Evolutionary conservation across 495 filamentous ascomycete species (phyloP).

Genomic region (Amorphotheca resinae): DNA sequence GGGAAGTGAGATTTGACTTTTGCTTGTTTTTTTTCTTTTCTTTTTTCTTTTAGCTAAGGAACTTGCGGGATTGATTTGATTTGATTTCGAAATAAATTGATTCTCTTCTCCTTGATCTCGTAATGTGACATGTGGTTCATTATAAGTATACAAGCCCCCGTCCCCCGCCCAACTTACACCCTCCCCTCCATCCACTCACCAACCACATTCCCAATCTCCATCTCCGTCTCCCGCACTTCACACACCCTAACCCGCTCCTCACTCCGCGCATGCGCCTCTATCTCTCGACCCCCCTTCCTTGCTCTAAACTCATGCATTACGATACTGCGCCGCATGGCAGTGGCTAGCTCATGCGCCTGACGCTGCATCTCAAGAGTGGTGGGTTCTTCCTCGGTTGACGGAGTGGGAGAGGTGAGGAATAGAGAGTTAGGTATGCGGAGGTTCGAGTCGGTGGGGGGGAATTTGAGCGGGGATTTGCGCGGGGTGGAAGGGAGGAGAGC

Average conservation of each 20-base stretch:
- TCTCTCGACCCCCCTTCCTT: conserved; percentile 11
- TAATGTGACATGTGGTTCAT: too few relatives aligned
- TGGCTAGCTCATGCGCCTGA: conserved; percentile 16
- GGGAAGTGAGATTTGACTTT: too few relatives aligned
- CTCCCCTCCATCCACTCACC: conserved; percentile 9
- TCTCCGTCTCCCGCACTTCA: neutral
- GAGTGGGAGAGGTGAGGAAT: conserved; percentile 1
- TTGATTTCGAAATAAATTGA: too few relatives aligned
- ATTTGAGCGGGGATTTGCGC: conserved; percentile 12
- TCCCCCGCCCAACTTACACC: neutral
- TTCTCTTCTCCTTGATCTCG: too few relatives aligned
- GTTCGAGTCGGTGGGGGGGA: conserved; percentile 15
- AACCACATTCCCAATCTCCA: conserved; percentile 3
- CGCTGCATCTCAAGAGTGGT: neutral
- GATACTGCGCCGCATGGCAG: conserved; percentile 15
- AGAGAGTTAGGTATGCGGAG: conserved; percentile 11
- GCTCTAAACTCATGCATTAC: conserved; percentile 15
- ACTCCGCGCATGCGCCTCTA: conserved; percentile 6
- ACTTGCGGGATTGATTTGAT: too few relatives aligned
- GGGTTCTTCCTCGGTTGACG: neutral
- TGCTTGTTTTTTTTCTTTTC: too few relatives aligned
- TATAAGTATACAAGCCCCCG: too few relatives aligned
- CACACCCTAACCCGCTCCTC: conserved; percentile 6
- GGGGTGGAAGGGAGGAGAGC: too few relatives aligned
- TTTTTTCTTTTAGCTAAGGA: too few relatives aligned